These are phyloP conservation scores for Microsporum ferrugineum DNA, from an alignment of 2,329 filamentous ascomycete genomes.

Conservation along the genomic window DNA sequence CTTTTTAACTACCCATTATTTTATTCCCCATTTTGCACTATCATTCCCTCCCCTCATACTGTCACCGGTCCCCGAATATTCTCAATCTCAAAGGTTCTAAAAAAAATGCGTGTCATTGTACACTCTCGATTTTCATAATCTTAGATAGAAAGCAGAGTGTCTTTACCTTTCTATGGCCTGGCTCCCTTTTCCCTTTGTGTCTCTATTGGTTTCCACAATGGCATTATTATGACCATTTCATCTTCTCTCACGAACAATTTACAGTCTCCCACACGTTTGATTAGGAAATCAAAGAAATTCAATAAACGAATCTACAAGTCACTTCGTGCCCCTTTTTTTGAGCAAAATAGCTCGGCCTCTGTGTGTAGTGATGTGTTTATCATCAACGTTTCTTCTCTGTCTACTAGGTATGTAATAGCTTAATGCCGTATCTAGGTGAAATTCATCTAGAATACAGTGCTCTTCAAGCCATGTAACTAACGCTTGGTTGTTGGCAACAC, in stretches of 20 bases:
- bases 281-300: neutral
- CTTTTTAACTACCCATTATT: neutral
- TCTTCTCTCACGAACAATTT: neutral
- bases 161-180: neutral
- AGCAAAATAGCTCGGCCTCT: no score
- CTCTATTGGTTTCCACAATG: neutral
- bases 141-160: conserved; percentile 5
- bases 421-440: no score
- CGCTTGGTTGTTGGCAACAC: no score
- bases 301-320: neutral
- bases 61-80: neutral
- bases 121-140: conserved; percentile 3
- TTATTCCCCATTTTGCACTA: neutral
- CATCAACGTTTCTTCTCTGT: no score
- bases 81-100: neutral
- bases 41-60: neutral
- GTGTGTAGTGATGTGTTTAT: no score
- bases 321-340: neutral
- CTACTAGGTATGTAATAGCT: no score
- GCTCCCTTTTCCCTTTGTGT: neutral
- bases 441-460: no score
- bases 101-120: neutral
- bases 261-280: neutral
- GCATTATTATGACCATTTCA: neutral
- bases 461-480: no score